These are phyloP conservation scores for Lizanozyma gosingica DNA, from an alignment of 1,139 yeast genomes.

Conservation along the genomic window DNA sequence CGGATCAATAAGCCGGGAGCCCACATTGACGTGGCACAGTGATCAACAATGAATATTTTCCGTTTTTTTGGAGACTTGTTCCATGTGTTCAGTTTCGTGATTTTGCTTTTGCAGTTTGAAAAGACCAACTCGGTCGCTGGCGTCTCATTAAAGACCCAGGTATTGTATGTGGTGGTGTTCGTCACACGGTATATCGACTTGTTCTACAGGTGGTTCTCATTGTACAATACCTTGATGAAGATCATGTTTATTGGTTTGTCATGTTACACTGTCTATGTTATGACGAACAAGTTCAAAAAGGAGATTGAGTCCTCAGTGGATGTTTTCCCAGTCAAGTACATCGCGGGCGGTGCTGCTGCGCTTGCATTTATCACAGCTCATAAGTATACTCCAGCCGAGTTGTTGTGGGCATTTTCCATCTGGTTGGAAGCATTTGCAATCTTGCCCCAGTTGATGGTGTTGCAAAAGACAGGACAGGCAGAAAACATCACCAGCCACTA, in stretches of 20 bases:
- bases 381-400: constrained; percentile 52
- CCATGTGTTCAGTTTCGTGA: constrained; percentile 71
- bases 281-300: constrained; percentile 54
- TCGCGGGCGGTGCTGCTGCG: constrained; percentile 55
- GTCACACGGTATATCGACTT: constrained; percentile 73
- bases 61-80: constrained; percentile 67
- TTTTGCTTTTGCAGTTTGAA: constrained; percentile 66
- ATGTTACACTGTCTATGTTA: constrained; percentile 62
- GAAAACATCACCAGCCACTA: constrained; percentile 84
- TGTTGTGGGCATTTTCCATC: constrained; percentile 67
- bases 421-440: constrained; percentile 92
- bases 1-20: too few relatives aligned
- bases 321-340: constrained; percentile 66
- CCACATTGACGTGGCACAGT: too few relatives aligned
- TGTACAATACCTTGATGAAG: constrained; percentile 78
- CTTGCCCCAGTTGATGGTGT: constrained; percentile 82
- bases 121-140: constrained; percentile 66
- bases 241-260: constrained; percentile 70
- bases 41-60: constrained; percentile 40
- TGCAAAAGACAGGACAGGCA: constrained; percentile 87
- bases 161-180: constrained; percentile 69
- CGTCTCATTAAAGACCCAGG: constrained; percentile 81
- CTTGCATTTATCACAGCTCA: constrained; percentile 59
- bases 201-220: constrained; percentile 48
- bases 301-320: constrained; percentile 46